Conservation (phyloP, 331 rosid species). For the Prunus yedoensis region DNA sequence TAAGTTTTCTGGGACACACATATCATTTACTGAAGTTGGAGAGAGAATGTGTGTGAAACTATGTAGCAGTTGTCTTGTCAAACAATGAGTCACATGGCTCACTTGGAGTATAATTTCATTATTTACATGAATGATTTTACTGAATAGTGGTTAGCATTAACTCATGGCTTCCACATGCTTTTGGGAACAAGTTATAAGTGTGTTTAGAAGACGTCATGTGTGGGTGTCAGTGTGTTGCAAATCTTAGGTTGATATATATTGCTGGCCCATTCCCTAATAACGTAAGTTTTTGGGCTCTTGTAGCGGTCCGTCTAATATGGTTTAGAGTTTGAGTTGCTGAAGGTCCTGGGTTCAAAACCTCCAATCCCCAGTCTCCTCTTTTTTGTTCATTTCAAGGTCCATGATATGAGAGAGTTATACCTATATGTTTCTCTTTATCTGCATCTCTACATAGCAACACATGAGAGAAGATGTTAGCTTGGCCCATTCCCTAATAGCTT, state of each 20-base stretch:
- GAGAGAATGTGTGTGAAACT: neutral
- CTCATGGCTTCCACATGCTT: neutral
- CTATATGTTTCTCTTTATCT: neutral
- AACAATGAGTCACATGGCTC: neutral
- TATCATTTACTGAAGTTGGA: neutral
- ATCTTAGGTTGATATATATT: conserved; percentile 1
- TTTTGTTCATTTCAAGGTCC: neutral
- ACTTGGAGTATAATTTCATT: neutral
- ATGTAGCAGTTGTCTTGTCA: neutral
- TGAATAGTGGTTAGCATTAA: neutral
- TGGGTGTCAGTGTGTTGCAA: neutral
- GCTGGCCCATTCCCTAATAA: neutral
- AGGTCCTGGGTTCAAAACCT: neutral
- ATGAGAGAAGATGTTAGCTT: no score
- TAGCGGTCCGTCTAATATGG: neutral
- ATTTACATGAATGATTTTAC: neutral
- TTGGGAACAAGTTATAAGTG: neutral
- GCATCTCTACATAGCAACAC: no score
- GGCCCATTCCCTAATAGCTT: no score
- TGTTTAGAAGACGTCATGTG: neutral
- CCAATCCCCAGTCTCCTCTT: neutral
- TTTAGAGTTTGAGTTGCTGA: neutral
- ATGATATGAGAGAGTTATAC: neutral
- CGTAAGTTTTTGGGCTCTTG: neutral
- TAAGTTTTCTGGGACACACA: conserved; percentile 40